Conservation (phyloP, 2,329 filamentous ascomycete species). For the Trichoderma atrobrunneum region DNA sequence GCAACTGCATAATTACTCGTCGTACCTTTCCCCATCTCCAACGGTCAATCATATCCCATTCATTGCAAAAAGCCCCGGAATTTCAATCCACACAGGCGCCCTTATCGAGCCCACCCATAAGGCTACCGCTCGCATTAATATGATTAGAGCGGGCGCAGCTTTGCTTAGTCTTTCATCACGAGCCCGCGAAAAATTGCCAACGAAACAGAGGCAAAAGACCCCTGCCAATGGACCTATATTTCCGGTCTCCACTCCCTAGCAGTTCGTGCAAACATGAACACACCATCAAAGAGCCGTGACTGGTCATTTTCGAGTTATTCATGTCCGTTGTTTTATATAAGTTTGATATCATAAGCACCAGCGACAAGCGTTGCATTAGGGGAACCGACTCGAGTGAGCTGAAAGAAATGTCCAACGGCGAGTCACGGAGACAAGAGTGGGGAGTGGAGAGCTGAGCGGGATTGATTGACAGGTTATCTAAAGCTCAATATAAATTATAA, state of each 20-base stretch:
- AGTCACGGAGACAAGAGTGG: no score
- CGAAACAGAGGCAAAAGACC: not conserved
- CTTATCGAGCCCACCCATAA: not conserved
- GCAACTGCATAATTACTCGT: no score
- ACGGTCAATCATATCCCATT: not conserved
- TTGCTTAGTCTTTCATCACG: not conserved
- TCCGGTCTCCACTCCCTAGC: not conserved
- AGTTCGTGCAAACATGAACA: not conserved
- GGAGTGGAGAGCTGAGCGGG: not conserved
- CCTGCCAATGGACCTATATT: not conserved
- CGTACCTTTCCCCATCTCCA: not conserved
- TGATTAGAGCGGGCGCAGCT: constrained; percentile 8
- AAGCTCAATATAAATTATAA: not conserved
- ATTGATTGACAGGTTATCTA: not conserved
- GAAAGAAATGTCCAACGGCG: not conserved
- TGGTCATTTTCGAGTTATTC: not conserved
- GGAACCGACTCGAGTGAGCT: not conserved
- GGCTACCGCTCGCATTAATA: not conserved
- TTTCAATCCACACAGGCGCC: not conserved
- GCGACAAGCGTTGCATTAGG: not conserved
- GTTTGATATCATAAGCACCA: not conserved
- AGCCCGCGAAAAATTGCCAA: not conserved
- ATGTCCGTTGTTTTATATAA: not conserved
- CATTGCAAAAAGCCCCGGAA: not conserved
- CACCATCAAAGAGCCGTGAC: not conserved